phyloP scores from a whole-genome alignment of 495 filamentous ascomycete species.

The Xylaria grammica region DNA sequence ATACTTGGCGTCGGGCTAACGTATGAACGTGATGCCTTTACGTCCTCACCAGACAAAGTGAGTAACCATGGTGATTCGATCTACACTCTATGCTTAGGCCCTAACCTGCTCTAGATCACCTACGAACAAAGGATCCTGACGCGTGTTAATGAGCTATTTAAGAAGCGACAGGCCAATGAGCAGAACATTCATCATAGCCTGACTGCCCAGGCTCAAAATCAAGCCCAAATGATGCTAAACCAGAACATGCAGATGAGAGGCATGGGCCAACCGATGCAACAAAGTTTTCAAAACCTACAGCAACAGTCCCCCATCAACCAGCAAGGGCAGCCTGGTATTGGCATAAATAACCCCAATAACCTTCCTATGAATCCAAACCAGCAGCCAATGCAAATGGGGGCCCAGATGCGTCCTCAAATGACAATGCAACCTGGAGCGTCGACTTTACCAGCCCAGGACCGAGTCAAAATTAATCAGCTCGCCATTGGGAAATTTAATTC shows the following conservation, averaged over 20 bases:
- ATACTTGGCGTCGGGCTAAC: conserved; percentile 40
- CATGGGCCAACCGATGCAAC: conserved; percentile 47
- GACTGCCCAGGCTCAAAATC: conserved; percentile 45
- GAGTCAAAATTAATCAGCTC: conserved; percentile 33
- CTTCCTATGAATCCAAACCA: conserved; percentile 44
- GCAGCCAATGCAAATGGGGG: conserved; percentile 46
- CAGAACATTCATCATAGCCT: conserved; percentile 48
- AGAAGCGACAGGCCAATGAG: conserved; percentile 47
- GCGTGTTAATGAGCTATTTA: conserved; percentile 43
- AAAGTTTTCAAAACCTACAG: conserved; percentile 54
- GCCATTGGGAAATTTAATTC: conserved; percentile 32
- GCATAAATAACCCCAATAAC: conserved; percentile 38
- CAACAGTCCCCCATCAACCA: conserved; percentile 51
- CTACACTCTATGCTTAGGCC: conserved; percentile 9
- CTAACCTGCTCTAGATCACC: conserved; percentile 35
- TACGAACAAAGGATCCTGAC: conserved; percentile 44
- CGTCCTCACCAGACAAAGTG: conserved; percentile 50
- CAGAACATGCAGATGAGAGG: conserved; percentile 49
- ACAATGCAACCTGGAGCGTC: conserved; percentile 28
- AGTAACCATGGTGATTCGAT: conserved; percentile 13
- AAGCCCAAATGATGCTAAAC: conserved; percentile 52
- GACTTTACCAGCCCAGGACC: conserved; percentile 37
- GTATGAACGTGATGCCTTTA: conserved; percentile 50
- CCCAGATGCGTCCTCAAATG: conserved; percentile 33
- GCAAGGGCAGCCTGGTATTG: conserved; percentile 43